Conservation (phyloP, 805 yeast genomes). For the Ogataea nakhonphanomensis region DNA sequence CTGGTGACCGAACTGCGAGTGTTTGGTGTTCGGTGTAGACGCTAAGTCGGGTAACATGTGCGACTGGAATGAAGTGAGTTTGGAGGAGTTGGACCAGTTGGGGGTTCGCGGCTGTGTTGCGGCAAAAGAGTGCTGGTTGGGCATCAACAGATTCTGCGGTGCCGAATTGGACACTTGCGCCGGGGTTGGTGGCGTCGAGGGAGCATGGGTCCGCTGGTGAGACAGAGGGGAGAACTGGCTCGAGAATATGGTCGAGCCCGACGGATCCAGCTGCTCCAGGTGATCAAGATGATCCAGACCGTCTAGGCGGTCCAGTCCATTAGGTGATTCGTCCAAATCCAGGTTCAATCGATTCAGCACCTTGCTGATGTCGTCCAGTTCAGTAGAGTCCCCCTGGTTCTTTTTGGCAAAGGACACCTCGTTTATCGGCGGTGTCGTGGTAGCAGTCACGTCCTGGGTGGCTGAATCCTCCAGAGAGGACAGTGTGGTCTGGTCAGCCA, state of each 20-base stretch:
- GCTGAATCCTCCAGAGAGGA: conserved; percentile 31
- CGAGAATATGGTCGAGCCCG: conserved; percentile 21
- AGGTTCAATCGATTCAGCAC: conserved; percentile 46
- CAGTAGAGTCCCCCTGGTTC: conserved; percentile 16
- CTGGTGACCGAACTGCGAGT: conserved; percentile 14
- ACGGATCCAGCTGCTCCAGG: conserved; percentile 1
- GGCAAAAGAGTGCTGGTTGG: conserved; percentile 12
- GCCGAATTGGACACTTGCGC: conserved; percentile 14
- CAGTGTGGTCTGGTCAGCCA: conserved; percentile 36
- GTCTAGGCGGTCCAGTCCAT: conserved; percentile 6
- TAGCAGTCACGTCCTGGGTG: conserved; percentile 26
- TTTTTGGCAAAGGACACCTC: conserved; percentile 21
- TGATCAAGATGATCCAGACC: conserved; percentile 7
- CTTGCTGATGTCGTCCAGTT: conserved; percentile 42
- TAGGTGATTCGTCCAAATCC: conserved; percentile 29
- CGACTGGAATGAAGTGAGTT: conserved; percentile 17
- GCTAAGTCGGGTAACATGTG: conserved; percentile 22
- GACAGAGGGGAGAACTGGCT: conserved; percentile 26
- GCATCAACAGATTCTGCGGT: conserved; percentile 8
- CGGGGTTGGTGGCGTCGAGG: conserved; percentile 29
- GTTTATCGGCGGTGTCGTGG: conserved; percentile 33
- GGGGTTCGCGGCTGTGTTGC: conserved; percentile 34
- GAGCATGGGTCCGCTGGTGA: conserved; percentile 17
- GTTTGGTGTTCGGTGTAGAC: conserved; percentile 21
- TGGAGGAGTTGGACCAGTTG: conserved; percentile 29